These are phyloP conservation scores for Aspergillus fijiensis DNA, from an alignment of 2,329 filamentous ascomycete species.

Conservation along the genomic window DNA sequence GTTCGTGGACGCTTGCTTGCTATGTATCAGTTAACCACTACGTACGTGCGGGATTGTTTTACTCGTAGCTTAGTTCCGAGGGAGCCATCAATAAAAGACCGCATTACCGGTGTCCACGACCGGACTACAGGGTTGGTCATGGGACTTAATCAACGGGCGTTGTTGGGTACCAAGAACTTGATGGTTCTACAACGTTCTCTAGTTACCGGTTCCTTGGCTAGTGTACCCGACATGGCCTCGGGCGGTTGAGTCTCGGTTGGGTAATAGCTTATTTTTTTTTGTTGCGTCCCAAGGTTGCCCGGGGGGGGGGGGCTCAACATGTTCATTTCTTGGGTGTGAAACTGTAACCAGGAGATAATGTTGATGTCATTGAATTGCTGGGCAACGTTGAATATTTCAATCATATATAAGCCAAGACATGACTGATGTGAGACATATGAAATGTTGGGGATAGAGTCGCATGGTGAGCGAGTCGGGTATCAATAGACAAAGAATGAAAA, in stretches of 20 bases:
- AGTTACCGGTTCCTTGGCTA: background rate
- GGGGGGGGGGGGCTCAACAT: background rate
- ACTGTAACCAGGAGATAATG: background rate
- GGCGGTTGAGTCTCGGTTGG: background rate
- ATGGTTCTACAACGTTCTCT: background rate
- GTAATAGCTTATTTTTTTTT: background rate
- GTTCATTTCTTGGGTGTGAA: background rate
- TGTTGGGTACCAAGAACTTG: background rate
- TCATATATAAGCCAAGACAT: background rate
- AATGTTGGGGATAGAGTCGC: background rate
- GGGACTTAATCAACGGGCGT: background rate
- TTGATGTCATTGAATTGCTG: background rate
- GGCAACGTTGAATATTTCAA: background rate
- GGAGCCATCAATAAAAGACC: no score
- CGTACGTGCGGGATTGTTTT: no score
- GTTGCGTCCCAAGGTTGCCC: background rate
- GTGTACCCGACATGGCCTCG: background rate
- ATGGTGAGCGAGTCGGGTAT: background rate
- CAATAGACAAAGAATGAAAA: background rate
- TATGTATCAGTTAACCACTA: no score
- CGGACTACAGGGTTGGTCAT: background rate
- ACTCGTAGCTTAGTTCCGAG: no score
- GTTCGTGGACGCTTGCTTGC: no score
- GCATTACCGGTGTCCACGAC: no score
- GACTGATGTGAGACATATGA: background rate